Percentiles rank a stretch among this genome's conserved stretches.
Conservation (phyloP, 108 stramenopile species). For the Nitzschia sp. region DNA sequence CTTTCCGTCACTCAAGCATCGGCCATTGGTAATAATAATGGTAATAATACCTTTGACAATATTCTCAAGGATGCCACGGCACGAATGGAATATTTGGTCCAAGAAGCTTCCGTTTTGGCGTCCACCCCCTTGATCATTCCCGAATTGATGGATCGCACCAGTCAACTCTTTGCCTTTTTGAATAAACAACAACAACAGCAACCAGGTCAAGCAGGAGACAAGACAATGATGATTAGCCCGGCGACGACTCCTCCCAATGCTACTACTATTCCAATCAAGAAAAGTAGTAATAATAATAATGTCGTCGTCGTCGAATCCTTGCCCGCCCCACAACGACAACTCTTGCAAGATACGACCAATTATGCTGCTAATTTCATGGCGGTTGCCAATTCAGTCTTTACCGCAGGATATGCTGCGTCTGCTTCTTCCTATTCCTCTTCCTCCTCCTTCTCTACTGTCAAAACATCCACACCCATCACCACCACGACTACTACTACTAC, state of each 20-base stretch:
- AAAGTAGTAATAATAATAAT: slow-evolving; percentile 51
- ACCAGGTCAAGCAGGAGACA: too few species aligned
- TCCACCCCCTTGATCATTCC: slow-evolving; percentile 36
- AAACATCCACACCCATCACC: too few species aligned
- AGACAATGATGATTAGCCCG: too few species aligned
- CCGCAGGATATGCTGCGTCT: slow-evolving; percentile 49
- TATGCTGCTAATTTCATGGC: slow-evolving; percentile 60
- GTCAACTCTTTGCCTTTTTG: slow-evolving; percentile 32
- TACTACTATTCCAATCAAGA: too few species aligned
- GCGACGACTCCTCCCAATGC: too few species aligned
- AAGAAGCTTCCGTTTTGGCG: slow-evolving; percentile 43
- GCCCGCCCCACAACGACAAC: slow-evolving; percentile 43
- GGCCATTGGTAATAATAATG: background rate
- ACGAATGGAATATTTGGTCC: slow-evolving; percentile 49
- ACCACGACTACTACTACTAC: too few species aligned
- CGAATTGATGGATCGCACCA: slow-evolving; percentile 49
- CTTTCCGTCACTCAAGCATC: background rate
- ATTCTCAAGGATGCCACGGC: slow-evolving; percentile 55
- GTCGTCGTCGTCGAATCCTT: slow-evolving; percentile 36
- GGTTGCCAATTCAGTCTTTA: slow-evolving; percentile 60
- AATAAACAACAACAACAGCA: slow-evolving; percentile 23
- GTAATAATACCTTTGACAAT: slow-evolving; percentile 25
- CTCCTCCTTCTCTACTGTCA: too few species aligned
- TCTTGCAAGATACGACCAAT: slow-evolving; percentile 60
- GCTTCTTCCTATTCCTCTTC: too few species aligned